phyloP scores from a whole-genome alignment of 2,329 filamentous ascomycete genomes.

The Aspergillus neotritici region DNA sequence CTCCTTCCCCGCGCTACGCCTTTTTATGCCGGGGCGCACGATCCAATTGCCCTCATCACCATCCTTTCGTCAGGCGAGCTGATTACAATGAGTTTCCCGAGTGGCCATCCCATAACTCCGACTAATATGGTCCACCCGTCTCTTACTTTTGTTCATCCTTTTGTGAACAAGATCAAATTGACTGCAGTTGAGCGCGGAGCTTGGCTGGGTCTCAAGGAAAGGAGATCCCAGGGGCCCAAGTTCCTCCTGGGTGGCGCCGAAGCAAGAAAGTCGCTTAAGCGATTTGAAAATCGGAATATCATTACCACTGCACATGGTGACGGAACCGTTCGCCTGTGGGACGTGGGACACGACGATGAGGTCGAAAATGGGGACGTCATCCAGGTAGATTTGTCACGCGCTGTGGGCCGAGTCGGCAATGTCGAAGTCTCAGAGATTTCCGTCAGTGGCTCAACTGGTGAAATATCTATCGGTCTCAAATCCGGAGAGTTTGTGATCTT shows the following conservation, averaged over 20 bases:
- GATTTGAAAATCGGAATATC: slow-evolving; percentile 77
- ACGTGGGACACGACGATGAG: slow-evolving; percentile 84
- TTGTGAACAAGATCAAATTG: slow-evolving; percentile 68
- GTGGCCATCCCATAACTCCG: slow-evolving; percentile 81
- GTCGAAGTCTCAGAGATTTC: slow-evolving; percentile 74
- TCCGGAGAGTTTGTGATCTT: slow-evolving; percentile 84
- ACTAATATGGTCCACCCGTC: slow-evolving; percentile 90
- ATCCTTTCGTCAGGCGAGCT: slow-evolving; percentile 82
- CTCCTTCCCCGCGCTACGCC: slow-evolving; percentile 77
- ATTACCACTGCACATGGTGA: slow-evolving; percentile 85
- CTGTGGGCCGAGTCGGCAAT: slow-evolving; percentile 71
- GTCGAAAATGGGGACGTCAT: slow-evolving; percentile 78
- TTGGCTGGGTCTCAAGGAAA: slow-evolving; percentile 90
- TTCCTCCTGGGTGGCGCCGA: slow-evolving; percentile 75
- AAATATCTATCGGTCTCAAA: slow-evolving; percentile 74
- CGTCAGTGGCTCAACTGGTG: slow-evolving; percentile 72
- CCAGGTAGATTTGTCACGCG: slow-evolving; percentile 80
- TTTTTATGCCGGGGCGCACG: slow-evolving; percentile 80
- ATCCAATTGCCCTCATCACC: slow-evolving; percentile 78
- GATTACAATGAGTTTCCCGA: slow-evolving; percentile 85
- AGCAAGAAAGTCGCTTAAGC: slow-evolving; percentile 61
- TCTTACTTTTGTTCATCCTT: slow-evolving; percentile 83
- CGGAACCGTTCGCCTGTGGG: slow-evolving; percentile 87
- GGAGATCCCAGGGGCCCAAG: slow-evolving; percentile 68
- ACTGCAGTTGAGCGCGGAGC: slow-evolving; percentile 68